phyloP scores from a whole-genome alignment of 2,329 filamentous ascomycete species.

The Colletotrichum agaves region DNA sequence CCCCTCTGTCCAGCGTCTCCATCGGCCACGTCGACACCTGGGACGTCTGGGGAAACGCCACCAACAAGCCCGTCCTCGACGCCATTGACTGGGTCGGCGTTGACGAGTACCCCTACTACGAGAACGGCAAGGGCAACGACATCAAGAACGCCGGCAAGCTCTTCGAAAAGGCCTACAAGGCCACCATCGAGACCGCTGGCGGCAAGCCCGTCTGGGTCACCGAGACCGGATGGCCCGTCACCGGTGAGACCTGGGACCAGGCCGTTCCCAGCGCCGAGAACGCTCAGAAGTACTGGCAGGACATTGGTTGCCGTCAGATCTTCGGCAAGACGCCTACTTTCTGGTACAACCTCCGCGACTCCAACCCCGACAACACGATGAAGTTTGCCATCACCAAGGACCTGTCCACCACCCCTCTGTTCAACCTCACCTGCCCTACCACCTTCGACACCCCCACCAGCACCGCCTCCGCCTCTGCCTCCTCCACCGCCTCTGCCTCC shows the following conservation, averaged over 20 bases:
- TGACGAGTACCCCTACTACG: constrained; percentile 75
- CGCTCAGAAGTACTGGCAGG: constrained; percentile 71
- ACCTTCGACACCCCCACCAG: constrained; percentile 49
- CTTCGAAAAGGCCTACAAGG: constrained; percentile 62
- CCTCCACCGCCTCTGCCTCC: constrained; percentile 40
- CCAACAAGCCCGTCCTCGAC: constrained; percentile 69
- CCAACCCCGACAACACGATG: constrained; percentile 67
- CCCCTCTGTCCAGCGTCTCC: constrained; percentile 57
- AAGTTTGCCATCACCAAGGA: constrained; percentile 68
- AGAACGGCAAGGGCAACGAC: constrained; percentile 64
- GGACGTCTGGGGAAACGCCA: constrained; percentile 69
- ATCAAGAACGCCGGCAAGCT: constrained; percentile 66
- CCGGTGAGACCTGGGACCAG: constrained; percentile 63
- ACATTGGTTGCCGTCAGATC: constrained; percentile 69
- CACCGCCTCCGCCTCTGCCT: constrained; percentile 40
- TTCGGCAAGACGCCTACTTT: constrained; percentile 66
- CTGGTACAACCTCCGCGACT: constrained; percentile 72
- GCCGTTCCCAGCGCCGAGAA: constrained; percentile 67
- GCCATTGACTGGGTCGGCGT: constrained; percentile 73
- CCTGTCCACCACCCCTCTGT: constrained; percentile 61
- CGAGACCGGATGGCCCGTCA: constrained; percentile 74
- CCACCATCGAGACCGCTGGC: constrained; percentile 56
- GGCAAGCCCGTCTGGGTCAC: constrained; percentile 70
- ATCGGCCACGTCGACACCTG: constrained; percentile 77
- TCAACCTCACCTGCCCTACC: constrained; percentile 64